Evolutionary conservation across 148 eudicot species (phyloP).

Genomic region (Pouteria glomerata): DNA sequence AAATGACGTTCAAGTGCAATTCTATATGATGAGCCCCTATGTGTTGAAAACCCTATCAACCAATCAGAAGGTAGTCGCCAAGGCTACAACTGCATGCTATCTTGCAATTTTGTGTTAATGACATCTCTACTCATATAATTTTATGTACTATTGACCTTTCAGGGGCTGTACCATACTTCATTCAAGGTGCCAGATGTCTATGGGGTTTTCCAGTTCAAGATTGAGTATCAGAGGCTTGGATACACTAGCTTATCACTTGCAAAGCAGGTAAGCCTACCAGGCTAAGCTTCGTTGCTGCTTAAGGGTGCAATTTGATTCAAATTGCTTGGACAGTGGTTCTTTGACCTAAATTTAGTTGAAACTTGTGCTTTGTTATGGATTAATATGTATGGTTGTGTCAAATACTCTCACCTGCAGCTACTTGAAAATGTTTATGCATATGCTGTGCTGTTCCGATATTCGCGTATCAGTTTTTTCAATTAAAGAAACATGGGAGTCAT

Average conservation of each 20-base stretch:
- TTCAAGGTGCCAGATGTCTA: constrained; percentile 94
- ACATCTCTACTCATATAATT: not conserved
- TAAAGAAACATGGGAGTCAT: not conserved
- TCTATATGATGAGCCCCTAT: constrained; percentile 95
- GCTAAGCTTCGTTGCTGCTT: not conserved
- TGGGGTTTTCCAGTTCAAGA: constrained; percentile 96
- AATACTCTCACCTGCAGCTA: not conserved
- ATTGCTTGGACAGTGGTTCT: not conserved
- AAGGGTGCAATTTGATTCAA: not conserved
- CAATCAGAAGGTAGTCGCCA: constrained; percentile 20
- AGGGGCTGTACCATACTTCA: constrained; percentile 72
- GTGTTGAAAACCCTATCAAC: constrained; percentile 74
- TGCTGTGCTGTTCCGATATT: not conserved
- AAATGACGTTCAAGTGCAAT: constrained; percentile 59
- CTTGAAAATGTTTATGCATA: not conserved
- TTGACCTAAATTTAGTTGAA: not conserved
- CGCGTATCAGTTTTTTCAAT: not conserved
- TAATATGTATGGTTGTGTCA: not conserved
- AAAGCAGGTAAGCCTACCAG: constrained; percentile 55
- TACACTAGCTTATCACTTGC: constrained; percentile 83
- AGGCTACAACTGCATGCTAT: not conserved
- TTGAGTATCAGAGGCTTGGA: constrained; percentile 90
- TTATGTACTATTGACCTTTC: constrained; percentile 10
- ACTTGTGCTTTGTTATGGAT: not conserved
- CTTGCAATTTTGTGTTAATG: not conserved